Evolutionary conservation across 805 yeast genomes (phyloP).

Genomic region (Saturnispora besseyi): DNA sequence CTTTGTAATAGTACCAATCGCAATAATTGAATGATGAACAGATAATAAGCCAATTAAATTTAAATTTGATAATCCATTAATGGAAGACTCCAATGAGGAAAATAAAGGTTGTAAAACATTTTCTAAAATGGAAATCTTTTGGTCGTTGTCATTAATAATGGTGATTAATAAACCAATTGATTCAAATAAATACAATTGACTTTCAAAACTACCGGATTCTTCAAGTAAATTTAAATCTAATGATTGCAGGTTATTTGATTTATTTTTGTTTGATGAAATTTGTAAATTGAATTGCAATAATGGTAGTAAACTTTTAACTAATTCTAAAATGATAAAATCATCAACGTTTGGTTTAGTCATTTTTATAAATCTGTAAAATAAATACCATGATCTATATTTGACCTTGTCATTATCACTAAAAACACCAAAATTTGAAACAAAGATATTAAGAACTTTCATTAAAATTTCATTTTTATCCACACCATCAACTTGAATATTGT

Average conservation of each 20-base stretch:
- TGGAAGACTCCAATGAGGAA: conserved; percentile 56
- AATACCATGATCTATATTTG: conserved; percentile 80
- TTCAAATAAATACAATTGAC: conserved; percentile 78
- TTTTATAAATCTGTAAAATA: conserved; percentile 75
- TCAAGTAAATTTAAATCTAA: conserved; percentile 34
- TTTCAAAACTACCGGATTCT: conserved; percentile 57
- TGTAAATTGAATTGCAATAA: conserved; percentile 57
- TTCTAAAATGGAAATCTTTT: conserved; percentile 45
- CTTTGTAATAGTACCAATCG: conserved; percentile 82
- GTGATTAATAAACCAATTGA: conserved; percentile 71
- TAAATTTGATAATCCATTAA: conserved; percentile 30
- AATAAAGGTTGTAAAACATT: conserved; percentile 69
- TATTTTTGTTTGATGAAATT: conserved; percentile 23
- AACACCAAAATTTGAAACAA: conserved; percentile 73
- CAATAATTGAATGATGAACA: conserved; percentile 79
- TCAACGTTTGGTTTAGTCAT: conserved; percentile 60
- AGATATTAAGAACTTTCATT: conserved; percentile 59
- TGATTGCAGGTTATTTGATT: conserved; percentile 14
- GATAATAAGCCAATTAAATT: conserved; percentile 48
- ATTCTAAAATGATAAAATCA: conserved; percentile 40
- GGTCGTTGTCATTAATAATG: conserved; percentile 35
- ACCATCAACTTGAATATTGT: conserved; percentile 31
- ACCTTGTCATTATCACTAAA: conserved; percentile 69
- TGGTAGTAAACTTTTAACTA: conserved; percentile 52
- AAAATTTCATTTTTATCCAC: conserved; percentile 42